Base-by-base conservation (phyloP, 768 basidiomycete genomes). In the Xerocomellus amylosporus region DNA sequence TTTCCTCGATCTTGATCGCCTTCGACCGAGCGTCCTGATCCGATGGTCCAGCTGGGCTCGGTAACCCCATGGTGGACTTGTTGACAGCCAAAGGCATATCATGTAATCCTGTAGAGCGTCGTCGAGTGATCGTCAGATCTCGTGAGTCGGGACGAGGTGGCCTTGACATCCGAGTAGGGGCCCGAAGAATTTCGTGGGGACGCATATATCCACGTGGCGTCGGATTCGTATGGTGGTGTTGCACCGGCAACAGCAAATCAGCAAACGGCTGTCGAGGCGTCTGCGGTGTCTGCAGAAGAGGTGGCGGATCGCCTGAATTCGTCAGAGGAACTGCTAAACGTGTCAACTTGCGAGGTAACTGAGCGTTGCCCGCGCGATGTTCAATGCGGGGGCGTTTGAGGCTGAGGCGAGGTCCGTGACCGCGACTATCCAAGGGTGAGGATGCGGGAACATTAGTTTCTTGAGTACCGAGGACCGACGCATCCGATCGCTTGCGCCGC, bases 251-350 rank as follows among this genome's bases (percentile, higher is more conserved):
- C 17, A 41, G 54, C 22, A 67, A 42, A 43, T 62, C 65, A n/a
- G 51, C 43, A 30, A 67, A 59, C 0, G 65, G 65, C 12, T 39
- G 65, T 53, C 62, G 51, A 17, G 53, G 56, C 3, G 64, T 64
- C 45, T 14, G 53, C 0, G 59, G 60, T 22, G 58, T 63, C 31
- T 34, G 55, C 31, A 44, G 26, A 24, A 43, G 14, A 17, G 24
- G 53, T 31, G 33, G n/a, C n/a, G n/a, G 19, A 31, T 40, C 45
- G 14, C 34, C 20, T 40, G 44, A 22, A 34, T 42, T 30, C 8
- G 36, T 46, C 22, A 13, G 53, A 24, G 56, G 57, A 1, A 49
- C 41, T 26, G 41, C 10, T 3, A 61, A 39, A 24, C 56, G 62
- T 19, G 64, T 46, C 22, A 48, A 15, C 37, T 57, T 61, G 24